Evolutionary conservation across 129 eudicot genomes (phyloP).

Genomic region (Escallonia rubra): DNA sequence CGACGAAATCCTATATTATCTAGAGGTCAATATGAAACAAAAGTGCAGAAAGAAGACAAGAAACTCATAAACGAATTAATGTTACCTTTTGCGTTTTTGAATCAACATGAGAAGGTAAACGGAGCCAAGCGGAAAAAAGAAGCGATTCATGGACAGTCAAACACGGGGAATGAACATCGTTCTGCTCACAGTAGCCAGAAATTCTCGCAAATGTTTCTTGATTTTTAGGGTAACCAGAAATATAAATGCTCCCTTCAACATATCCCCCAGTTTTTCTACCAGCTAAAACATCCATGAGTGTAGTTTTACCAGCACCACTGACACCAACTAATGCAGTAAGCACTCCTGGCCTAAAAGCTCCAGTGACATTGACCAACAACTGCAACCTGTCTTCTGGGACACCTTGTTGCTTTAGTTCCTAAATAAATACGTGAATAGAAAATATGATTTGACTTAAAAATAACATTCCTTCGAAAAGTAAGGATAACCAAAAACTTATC

Average conservation of each 20-base stretch:
- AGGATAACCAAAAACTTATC: not conserved
- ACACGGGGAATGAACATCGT: constrained; percentile 88
- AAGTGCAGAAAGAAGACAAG: not conserved
- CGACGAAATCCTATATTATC: constrained; percentile 62
- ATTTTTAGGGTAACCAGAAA: constrained; percentile 81
- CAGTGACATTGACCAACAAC: constrained; percentile 67
- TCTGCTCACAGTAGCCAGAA: constrained; percentile 94
- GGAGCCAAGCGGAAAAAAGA: constrained; percentile 84
- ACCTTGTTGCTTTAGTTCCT: constrained; percentile 83
- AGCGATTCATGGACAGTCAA: constrained; percentile 78
- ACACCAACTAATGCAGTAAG: constrained; percentile 96
- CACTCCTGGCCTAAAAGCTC: constrained; percentile 90
- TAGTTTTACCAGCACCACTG: constrained; percentile 98
- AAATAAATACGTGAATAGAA: constrained; percentile 2
- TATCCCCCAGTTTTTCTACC: constrained; percentile 96
- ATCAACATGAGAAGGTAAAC: constrained; percentile 70
- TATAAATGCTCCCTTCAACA: constrained; percentile 61
- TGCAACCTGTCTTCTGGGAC: constrained; percentile 48
- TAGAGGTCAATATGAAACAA: not conserved
- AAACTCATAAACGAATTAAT: not conserved
- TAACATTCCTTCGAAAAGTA: not conserved
- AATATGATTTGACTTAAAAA: not conserved
- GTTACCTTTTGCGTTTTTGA: constrained; percentile 51
- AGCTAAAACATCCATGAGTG: constrained; percentile 95
- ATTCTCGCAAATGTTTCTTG: constrained; percentile 93